Conservation (phyloP, 768 basidiomycete species). For the Leucocoprinus sp. region DNA sequence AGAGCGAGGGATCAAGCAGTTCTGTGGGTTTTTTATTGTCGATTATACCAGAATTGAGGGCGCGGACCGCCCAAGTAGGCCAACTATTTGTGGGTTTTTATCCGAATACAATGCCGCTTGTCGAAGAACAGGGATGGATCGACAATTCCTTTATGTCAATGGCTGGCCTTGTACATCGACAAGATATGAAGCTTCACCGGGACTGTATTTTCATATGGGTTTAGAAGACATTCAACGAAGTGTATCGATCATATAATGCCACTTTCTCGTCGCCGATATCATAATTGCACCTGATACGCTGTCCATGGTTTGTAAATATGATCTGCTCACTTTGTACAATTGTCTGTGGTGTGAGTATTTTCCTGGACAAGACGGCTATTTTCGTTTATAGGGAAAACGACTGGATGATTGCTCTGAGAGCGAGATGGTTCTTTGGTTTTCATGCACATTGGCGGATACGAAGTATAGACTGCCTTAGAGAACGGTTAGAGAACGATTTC, state of each 20-base stretch:
- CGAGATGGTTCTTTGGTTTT: constrained; percentile 19
- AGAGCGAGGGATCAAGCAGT: constrained; percentile 37
- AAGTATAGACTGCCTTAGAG: constrained; percentile 56
- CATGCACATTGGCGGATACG: not conserved
- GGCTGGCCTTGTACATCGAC: constrained; percentile 74
- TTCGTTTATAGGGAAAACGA: constrained; percentile 83
- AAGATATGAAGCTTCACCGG: constrained; percentile 42
- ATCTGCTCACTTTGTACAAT: constrained; percentile 31
- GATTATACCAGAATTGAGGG: not conserved
- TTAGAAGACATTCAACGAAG: constrained; percentile 87
- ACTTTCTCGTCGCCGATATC: constrained; percentile 77
- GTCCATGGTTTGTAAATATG: not conserved
- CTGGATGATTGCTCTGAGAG: constrained; percentile 72
- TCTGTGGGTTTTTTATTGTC: constrained; percentile 14
- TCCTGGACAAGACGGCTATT: constrained; percentile 94
- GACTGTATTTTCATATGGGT: constrained; percentile 28
- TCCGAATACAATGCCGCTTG: constrained; percentile 73
- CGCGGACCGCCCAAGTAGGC: constrained; percentile 8
- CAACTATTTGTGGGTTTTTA: constrained; percentile 54
- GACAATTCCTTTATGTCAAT: constrained; percentile 92
- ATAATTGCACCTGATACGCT: constrained; percentile 66
- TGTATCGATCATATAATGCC: constrained; percentile 73
- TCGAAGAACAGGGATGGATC: constrained; percentile 71
- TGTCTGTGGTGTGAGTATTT: constrained; percentile 87
- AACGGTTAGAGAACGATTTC: constrained; percentile 53